Conservation (phyloP, 345 rosid species). For the Turnera subulata region DNA sequence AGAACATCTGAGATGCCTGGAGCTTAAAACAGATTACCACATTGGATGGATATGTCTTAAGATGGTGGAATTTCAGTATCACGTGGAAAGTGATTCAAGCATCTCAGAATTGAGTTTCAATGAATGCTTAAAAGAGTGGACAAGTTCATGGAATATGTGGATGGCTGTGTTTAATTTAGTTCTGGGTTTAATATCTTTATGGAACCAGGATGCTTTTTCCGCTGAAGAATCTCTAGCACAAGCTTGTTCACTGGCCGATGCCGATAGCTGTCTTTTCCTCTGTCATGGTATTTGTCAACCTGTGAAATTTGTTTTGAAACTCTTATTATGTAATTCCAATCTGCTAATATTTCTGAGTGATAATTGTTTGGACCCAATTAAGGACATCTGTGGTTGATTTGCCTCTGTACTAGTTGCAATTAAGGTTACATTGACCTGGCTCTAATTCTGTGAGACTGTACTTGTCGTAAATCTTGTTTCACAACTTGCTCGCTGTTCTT, state of each 20-base stretch:
- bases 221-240: slow-evolving; percentile 60
- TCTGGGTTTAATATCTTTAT: slow-evolving; percentile 49
- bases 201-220: slow-evolving; percentile 46
- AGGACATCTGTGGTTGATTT: background rate
- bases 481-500: background rate
- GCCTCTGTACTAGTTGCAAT: too few relatives aligned
- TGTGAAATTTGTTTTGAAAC: slow-evolving; percentile 1
- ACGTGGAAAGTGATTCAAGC: slow-evolving; percentile 43
- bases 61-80: slow-evolving; percentile 58
- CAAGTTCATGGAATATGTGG: slow-evolving; percentile 54
- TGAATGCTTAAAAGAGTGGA: slow-evolving; percentile 41
- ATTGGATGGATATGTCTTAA: slow-evolving; percentile 81
- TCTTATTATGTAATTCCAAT: background rate
- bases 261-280: slow-evolving; percentile 68
- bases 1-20: slow-evolving; percentile 65
- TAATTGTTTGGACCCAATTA: background rate
- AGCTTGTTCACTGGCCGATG: slow-evolving; percentile 51
- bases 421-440: too few relatives aligned
- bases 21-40: slow-evolving; percentile 64
- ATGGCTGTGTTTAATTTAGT: slow-evolving; percentile 49
- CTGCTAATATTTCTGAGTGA: background rate
- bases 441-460: too few relatives aligned
- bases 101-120: slow-evolving; percentile 42
- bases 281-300: slow-evolving; percentile 53
- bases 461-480: background rate